A percentile compares a stretch with the other conserved stretches of the same genome.
Evolutionary conservation across 805 yeast species (phyloP).

Genomic region (Candida xyloterini): DNA sequence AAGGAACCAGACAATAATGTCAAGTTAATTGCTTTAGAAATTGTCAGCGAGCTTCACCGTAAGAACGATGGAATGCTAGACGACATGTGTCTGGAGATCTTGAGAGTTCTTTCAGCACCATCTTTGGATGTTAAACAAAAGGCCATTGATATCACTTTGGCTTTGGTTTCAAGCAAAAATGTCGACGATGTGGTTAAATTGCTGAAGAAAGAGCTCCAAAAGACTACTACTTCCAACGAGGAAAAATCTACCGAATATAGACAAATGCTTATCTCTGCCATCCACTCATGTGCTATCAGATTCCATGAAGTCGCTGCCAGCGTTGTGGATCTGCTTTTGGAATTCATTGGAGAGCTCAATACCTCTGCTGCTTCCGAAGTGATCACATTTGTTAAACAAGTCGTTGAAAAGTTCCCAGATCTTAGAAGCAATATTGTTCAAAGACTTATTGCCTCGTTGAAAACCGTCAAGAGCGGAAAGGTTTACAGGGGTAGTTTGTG

Average conservation of each 20-base stretch:
- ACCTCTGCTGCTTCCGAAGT: constrained; percentile 87
- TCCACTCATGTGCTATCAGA: constrained; percentile 82
- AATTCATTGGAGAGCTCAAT: constrained; percentile 80
- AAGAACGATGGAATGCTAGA: constrained; percentile 80
- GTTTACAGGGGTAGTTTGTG: constrained; percentile 92
- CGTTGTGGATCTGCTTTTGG: constrained; percentile 85
- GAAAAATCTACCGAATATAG: constrained; percentile 86
- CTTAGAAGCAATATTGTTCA: constrained; percentile 62
- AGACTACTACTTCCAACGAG: constrained; percentile 64
- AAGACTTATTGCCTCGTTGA: constrained; percentile 61
- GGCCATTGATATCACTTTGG: constrained; percentile 81
- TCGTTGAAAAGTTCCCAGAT: constrained; percentile 85
- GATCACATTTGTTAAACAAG: constrained; percentile 88
- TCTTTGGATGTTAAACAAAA: constrained; percentile 88
- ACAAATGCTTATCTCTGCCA: constrained; percentile 81
- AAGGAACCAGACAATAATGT: constrained; percentile 95
- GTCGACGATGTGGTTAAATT: constrained; percentile 92
- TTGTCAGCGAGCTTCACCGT: constrained; percentile 71
- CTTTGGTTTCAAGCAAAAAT: constrained; percentile 78
- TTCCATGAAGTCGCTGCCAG: constrained; percentile 89
- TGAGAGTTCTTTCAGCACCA: constrained; percentile 81
- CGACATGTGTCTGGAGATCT: constrained; percentile 78
- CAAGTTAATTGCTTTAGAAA: constrained; percentile 85
- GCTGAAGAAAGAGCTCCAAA: constrained; percentile 85
- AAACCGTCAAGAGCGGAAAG: constrained; percentile 75